A percentile compares a stretch with the other conserved stretches of the same genome.
Conservation (phyloP, 352 stramenopile species). For the Phytopythium chamaehyphon region DNA sequence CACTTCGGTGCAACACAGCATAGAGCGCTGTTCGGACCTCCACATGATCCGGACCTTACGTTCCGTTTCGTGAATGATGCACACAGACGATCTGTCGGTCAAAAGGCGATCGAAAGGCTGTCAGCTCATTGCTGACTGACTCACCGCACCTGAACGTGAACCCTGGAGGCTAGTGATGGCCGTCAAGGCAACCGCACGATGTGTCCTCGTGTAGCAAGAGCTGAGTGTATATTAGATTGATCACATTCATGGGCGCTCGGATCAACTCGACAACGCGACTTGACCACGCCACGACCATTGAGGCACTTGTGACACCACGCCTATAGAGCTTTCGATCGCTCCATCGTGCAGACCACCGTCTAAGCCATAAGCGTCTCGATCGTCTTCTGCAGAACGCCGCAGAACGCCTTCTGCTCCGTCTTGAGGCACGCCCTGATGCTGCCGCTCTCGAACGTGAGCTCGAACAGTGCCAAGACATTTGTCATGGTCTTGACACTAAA, state of each 20-base stretch:
- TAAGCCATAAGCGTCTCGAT: conserved; percentile 74
- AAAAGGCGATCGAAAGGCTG: too few relatives aligned
- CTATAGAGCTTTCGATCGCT: background rate
- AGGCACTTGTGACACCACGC: background rate
- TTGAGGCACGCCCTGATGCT: conserved; percentile 94
- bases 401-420: conserved; percentile 91
- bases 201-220: too few relatives aligned
- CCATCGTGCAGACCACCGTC: background rate
- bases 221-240: too few relatives aligned
- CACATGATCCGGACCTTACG: too few relatives aligned
- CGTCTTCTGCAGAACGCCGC: conserved; percentile 81
- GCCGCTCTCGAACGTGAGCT: conserved; percentile 94
- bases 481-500: conserved; percentile 94
- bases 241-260: background rate
- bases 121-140: too few relatives aligned
- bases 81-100: too few relatives aligned
- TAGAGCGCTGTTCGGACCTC: too few relatives aligned
- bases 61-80: too few relatives aligned
- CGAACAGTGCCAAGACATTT: conserved; percentile 90
- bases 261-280: background rate
- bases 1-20: too few relatives aligned
- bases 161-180: too few relatives aligned
- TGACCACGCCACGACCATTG: background rate
- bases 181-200: too few relatives aligned
- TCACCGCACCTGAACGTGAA: too few relatives aligned